phyloP scores from a whole-genome alignment of 495 filamentous ascomycete genomes.

The Poronia punctata region DNA sequence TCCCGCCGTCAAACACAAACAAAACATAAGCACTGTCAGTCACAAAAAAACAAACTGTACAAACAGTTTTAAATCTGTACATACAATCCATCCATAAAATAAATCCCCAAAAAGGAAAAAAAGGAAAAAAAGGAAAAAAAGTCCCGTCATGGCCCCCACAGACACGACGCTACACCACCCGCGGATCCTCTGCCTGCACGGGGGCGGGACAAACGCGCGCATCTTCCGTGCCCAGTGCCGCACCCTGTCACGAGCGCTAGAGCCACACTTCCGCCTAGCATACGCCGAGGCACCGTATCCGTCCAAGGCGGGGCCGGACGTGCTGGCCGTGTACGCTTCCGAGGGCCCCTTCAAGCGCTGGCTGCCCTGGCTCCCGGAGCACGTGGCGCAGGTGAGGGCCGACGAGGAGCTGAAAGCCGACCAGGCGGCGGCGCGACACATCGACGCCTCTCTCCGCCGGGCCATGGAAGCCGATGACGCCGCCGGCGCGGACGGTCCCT shows the following conservation, averaged over 20 bases:
- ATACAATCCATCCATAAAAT: no score
- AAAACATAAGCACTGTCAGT: no score
- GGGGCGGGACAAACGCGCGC: conserved; percentile 55
- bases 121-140: no score
- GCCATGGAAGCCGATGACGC: conserved; percentile 32
- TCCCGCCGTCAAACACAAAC: no score
- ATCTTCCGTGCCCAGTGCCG: conserved; percentile 56
- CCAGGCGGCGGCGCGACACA: conserved; percentile 11
- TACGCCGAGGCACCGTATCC: conserved; percentile 54
- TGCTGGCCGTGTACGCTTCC: conserved; percentile 46
- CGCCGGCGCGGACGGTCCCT: conserved; percentile 40
- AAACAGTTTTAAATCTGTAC: no score
- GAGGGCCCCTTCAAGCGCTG: conserved; percentile 53
- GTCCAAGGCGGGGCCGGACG: conserved; percentile 42
- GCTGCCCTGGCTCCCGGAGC: conserved; percentile 48
- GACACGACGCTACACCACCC: conserved; percentile 37
- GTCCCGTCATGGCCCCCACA: conserved; percentile 12
- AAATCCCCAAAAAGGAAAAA: no score
- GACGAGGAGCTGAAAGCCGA: conserved; percentile 36
- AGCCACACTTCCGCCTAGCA: conserved; percentile 47
- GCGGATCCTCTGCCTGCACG: conserved; percentile 62
- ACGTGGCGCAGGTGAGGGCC: conserved; percentile 33
- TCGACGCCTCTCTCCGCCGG: conserved; percentile 29
- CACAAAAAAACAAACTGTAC: no score
- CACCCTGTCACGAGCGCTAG: conserved; percentile 37